Conservation (phyloP, 768 basidiomycete genomes). For the Pholiota conissans region DNA sequence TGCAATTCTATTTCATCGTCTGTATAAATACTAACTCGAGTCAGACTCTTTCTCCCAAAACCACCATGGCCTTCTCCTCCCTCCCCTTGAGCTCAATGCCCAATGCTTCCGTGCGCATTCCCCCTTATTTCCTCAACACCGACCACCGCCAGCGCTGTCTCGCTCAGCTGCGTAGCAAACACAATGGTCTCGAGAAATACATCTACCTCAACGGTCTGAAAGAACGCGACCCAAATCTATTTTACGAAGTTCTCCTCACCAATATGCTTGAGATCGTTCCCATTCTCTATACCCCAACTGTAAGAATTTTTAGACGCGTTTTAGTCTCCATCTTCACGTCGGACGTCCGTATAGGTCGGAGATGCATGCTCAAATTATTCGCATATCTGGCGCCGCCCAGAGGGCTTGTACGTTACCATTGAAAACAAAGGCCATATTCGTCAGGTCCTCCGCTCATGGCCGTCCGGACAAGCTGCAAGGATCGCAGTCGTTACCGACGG, state of each 20-base stretch:
- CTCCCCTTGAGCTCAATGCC: slow-evolving; percentile 18
- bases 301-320: slow-evolving; percentile 23
- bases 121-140: slow-evolving; percentile 48
- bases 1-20: slow-evolving; percentile 18
- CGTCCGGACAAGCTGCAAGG: slow-evolving; percentile 41
- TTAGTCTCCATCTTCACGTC: slow-evolving; percentile 10
- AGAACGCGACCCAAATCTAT: slow-evolving; percentile 60
- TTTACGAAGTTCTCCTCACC: slow-evolving; percentile 61
- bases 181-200: slow-evolving; percentile 62
- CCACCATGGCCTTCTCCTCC: slow-evolving; percentile 21
- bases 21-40: slow-evolving; percentile 27
- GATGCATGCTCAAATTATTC: slow-evolving; percentile 74
- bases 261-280: slow-evolving; percentile 70
- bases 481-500: slow-evolving; percentile 84
- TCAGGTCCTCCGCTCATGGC: slow-evolving; percentile 55
- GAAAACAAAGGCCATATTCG: slow-evolving; percentile 66
- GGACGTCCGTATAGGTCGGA: slow-evolving; percentile 44
- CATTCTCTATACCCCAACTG: slow-evolving; percentile 76
- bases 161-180: slow-evolving; percentile 57
- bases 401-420: slow-evolving; percentile 63
- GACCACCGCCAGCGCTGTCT: slow-evolving; percentile 60
- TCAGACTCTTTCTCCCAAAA: slow-evolving; percentile 12
- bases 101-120: slow-evolving; percentile 29
- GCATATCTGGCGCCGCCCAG: slow-evolving; percentile 65
- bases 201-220: slow-evolving; percentile 69